These are phyloP conservation scores for Mrakia frigida DNA, from an alignment of 768 basidiomycete species.

Conservation along the genomic window DNA sequence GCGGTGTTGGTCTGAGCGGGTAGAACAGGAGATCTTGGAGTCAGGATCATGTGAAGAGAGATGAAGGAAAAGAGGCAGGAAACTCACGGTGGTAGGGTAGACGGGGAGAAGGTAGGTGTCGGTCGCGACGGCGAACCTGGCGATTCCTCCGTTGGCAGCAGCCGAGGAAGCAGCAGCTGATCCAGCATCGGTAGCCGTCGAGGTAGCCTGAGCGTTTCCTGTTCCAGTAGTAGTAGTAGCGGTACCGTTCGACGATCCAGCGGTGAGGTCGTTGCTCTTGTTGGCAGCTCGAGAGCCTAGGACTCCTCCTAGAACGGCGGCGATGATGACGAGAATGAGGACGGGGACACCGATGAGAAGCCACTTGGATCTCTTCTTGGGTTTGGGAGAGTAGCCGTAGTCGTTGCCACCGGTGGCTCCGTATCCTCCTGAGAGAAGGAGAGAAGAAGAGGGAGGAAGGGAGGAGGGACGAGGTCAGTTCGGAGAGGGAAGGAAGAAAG, in stretches of 20 bases:
- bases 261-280: slow-evolving; percentile 43
- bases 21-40: too few species aligned
- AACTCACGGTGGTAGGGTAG: slow-evolving; percentile 80
- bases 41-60: neutral
- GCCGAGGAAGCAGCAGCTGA: slow-evolving; percentile 17
- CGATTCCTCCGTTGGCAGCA: slow-evolving; percentile 48
- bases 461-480: neutral
- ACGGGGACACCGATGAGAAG: slow-evolving; percentile 45
- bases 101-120: slow-evolving; percentile 74
- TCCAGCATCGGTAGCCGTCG: slow-evolving; percentile 24
- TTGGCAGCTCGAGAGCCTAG: slow-evolving; percentile 60
- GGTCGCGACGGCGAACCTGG: slow-evolving; percentile 48
- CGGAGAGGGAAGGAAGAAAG: neutral
- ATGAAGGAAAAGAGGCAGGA: neutral
- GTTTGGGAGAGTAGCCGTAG: slow-evolving; percentile 30
- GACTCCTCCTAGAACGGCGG: slow-evolving; percentile 61
- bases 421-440: slow-evolving; percentile 11
- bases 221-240: neutral
- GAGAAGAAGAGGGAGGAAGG: neutral
- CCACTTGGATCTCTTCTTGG: slow-evolving; percentile 41
- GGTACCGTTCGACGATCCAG: neutral
- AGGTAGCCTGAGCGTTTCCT: neutral
- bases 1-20: slow-evolving; percentile 51
- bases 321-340: slow-evolving; percentile 42
- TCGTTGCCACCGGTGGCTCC: slow-evolving; percentile 24